These are phyloP conservation scores for Suhomyces prunicola DNA, from an alignment of 805 yeast genomes.

Conservation along the genomic window DNA sequence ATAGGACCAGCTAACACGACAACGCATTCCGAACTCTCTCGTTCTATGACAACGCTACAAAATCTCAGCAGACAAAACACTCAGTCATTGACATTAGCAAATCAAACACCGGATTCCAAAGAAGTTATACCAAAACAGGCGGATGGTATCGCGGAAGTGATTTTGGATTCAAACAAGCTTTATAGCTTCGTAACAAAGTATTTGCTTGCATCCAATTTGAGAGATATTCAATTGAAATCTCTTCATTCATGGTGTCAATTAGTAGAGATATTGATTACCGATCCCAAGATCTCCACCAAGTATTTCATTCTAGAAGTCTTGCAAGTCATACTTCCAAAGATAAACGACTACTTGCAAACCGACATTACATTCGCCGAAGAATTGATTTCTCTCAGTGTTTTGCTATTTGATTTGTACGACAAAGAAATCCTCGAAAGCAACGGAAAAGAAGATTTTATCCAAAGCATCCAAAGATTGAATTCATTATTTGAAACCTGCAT, in stretches of 20 bases:
- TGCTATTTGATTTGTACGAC: conserved; percentile 62
- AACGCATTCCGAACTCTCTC: background rate
- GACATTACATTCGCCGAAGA: conserved; percentile 71
- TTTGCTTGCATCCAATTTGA: conserved; percentile 46
- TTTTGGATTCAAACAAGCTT: conserved; percentile 25
- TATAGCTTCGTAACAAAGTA: conserved; percentile 43
- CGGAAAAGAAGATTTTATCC: conserved; percentile 15
- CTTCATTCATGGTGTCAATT: conserved; percentile 83
- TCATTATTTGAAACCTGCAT: conserved; percentile 73
- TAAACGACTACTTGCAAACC: conserved; percentile 67
- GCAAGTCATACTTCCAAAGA: conserved; percentile 71
- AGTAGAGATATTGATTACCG: conserved; percentile 68
- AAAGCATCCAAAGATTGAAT: conserved; percentile 52
- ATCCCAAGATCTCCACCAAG: conserved; percentile 47
- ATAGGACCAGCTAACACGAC: too few relatives aligned
- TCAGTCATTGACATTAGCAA: background rate
- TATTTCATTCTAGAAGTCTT: conserved; percentile 73
- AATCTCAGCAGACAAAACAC: background rate
- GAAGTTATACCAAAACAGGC: background rate
- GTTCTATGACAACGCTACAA: background rate
- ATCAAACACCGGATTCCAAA: background rate
- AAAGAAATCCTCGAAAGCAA: conserved; percentile 17
- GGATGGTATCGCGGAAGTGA: conserved; percentile 7
- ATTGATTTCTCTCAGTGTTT: conserved; percentile 70
- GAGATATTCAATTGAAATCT: conserved; percentile 53